Conservation (phyloP, 2,329 filamentous ascomycete genomes). For the Emmonsiellopsis sp. region DNA sequence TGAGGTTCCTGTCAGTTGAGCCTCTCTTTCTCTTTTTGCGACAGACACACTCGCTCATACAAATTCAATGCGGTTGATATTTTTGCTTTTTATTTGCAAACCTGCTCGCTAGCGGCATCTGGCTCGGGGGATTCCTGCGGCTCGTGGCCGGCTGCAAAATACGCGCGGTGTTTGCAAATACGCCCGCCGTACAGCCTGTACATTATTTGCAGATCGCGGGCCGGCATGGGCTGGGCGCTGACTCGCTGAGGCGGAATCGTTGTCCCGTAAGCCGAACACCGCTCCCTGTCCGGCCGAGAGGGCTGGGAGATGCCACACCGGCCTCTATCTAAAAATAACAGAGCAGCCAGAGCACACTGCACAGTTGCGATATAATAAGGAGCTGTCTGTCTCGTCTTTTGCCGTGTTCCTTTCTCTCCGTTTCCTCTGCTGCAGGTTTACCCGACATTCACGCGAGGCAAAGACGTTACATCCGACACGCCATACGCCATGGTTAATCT, state of each 20-base stretch:
- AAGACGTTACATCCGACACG: too few relatives aligned
- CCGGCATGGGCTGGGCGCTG: neutral
- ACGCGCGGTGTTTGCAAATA: neutral
- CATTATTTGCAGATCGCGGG: constrained; percentile 1
- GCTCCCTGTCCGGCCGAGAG: neutral
- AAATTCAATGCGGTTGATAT: neutral
- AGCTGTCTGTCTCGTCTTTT: too few relatives aligned
- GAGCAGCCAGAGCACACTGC: too few relatives aligned
- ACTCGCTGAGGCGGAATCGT: neutral
- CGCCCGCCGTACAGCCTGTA: neutral
- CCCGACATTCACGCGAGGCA: too few relatives aligned
- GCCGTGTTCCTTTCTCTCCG: too few relatives aligned
- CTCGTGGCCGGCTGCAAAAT: neutral
- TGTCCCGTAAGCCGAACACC: constrained; percentile 1
- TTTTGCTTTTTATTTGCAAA: neutral
- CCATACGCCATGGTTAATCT: too few relatives aligned
- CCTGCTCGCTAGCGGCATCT: neutral
- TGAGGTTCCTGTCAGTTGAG: neutral
- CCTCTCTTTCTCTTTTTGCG: neutral
- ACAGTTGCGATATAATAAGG: too few relatives aligned
- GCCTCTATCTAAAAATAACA: too few relatives aligned
- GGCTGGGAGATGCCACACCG: too few relatives aligned
- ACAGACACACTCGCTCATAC: too few relatives aligned
- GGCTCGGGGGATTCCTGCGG: neutral
- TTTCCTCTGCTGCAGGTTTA: too few relatives aligned